Evolutionary conservation across 192 early-diverging fungal genomes (phyloP), one percentile per base, ranked within the genome.

Genomic region (Lobosporangium transversale): DNA sequence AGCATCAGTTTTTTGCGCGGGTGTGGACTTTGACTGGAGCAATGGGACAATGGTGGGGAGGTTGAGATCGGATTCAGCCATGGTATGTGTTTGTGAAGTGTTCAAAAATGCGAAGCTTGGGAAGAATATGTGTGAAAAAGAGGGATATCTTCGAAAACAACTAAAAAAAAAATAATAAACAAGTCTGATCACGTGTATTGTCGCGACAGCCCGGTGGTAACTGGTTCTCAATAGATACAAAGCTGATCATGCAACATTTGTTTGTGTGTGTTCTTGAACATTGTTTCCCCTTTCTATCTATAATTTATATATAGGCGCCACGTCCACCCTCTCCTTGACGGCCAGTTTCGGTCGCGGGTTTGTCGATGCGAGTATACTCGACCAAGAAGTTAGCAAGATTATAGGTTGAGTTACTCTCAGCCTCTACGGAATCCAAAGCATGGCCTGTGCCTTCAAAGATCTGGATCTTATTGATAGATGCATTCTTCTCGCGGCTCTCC

Each of bases 371-470:
- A 26, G 70, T 75, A 61, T 53, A 56, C 53, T 76, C 73, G 11
- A 76, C 64, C 44, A 76, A 43, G 40, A 76, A 76, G 43, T 30
- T 62, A 3, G 45, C 73, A 6, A 76, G 45, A 10, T 49, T 67
- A 33, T 76, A 76, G 0, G 65, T 17, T 9, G 73, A 76, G 44
- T 87, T 80, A 40, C 81, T 79, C 56, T 90, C 87, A 23, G 87
- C 89, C 53, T 89, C 89, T 27, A 88, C 69, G 23, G 80, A 80
- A 58, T 88, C 84, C 53, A 90, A 67, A 18, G 86, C 70, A 53
- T 90, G 89, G 1, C 89, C 89, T 5, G 87, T 88, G 5, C 66
- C 68, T 0, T 84, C 80, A 75, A 87, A 90, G 36, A 85, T 66
- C 31, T 86, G 84, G 66, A 86, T 85, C 35, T 80, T 44, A 53